A percentile compares a stretch with the other conserved stretches of the same genome.
Evolutionary conservation across 75 land plant species (phyloP).

Genomic region (Pseudotsuga menziesii): DNA sequence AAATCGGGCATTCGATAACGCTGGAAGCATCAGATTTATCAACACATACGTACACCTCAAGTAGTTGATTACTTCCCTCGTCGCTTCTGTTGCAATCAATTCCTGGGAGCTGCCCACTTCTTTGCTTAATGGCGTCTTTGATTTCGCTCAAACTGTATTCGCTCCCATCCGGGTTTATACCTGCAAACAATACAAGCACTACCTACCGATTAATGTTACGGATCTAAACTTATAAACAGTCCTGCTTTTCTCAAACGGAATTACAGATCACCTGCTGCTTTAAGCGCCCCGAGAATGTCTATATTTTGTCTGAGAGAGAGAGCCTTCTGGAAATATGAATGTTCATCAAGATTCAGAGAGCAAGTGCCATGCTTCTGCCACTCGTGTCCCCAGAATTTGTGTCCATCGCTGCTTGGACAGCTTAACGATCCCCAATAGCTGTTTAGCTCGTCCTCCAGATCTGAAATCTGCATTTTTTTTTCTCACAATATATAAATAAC

Average conservation of each 20-base stretch:
- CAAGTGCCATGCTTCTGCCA: slow-evolving; percentile 60
- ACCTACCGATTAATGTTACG: too few species aligned
- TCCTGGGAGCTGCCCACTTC: slow-evolving; percentile 39
- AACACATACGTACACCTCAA: slow-evolving; percentile 72
- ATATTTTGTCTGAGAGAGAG: slow-evolving; percentile 16
- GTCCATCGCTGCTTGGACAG: slow-evolving; percentile 40
- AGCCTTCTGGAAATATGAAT: slow-evolving; percentile 24
- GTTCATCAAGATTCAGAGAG: slow-evolving; percentile 21
- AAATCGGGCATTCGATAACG: slow-evolving; percentile 64
- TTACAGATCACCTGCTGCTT: slow-evolving; percentile 10
- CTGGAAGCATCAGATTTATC: slow-evolving; percentile 49
- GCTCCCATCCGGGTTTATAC: neutral
- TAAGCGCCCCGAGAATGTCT: slow-evolving; percentile 23
- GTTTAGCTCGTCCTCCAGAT: slow-evolving; percentile 23
- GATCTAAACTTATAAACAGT: too few species aligned
- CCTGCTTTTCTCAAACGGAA: too few species aligned
- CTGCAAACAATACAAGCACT: too few species aligned
- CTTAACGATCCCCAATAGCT: slow-evolving; percentile 35
- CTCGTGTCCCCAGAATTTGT: slow-evolving; percentile 43
- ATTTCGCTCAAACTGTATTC: slow-evolving; percentile 43
- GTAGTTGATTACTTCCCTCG: slow-evolving; percentile 47
- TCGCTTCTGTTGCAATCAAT: slow-evolving; percentile 69
- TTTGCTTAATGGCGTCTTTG: slow-evolving; percentile 34
- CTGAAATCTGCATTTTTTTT: slow-evolving; percentile 10
- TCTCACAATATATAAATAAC: too few species aligned